These are phyloP conservation scores for Chalciporus chontae DNA, from an alignment of 768 basidiomycete species.

Conservation along the genomic window DNA sequence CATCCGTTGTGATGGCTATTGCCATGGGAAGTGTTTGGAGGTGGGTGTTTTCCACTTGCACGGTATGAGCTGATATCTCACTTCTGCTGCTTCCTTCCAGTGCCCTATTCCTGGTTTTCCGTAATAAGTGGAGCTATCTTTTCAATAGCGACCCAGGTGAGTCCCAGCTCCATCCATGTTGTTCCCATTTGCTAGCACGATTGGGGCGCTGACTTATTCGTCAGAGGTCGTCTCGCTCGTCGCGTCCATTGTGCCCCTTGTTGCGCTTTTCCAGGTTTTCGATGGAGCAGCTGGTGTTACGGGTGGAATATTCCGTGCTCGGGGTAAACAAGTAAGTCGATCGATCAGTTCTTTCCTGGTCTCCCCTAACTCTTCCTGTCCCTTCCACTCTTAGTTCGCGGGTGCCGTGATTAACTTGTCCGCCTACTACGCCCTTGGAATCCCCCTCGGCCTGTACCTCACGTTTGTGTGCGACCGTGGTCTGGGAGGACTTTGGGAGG, in stretches of 20 bases:
- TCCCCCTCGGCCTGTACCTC: conserved; percentile 79
- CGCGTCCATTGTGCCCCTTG: conserved; percentile 67
- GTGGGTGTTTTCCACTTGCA: conserved; percentile 31
- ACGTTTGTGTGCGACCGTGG: conserved; percentile 57
- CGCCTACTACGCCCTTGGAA: conserved; percentile 80
- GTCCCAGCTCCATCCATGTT: conserved; percentile 6
- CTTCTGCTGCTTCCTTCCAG: conserved; percentile 28
- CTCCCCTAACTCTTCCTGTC: background rate
- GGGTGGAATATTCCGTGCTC: conserved; percentile 76
- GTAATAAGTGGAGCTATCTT: conserved; percentile 64
- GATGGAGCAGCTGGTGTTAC: conserved; percentile 71
- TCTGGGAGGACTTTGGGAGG: conserved; percentile 81
- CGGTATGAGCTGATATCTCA: background rate
- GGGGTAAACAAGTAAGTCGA: conserved; percentile 63
- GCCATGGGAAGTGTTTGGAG: conserved; percentile 64
- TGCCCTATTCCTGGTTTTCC: conserved; percentile 53
- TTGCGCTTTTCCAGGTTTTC: conserved; percentile 81
- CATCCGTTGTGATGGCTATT: conserved; percentile 64
- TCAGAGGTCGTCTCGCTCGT: conserved; percentile 46
- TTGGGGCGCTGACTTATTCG: background rate
- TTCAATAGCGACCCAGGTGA: conserved; percentile 69
- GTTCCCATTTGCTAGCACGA: background rate
- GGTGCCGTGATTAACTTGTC: conserved; percentile 63
- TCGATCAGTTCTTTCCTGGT: background rate
- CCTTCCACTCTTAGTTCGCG: conserved; percentile 43